These are phyloP conservation scores for Dillenia suffruticosa DNA, from an alignment of 164 flowering plant species.

Conservation along the genomic window DNA sequence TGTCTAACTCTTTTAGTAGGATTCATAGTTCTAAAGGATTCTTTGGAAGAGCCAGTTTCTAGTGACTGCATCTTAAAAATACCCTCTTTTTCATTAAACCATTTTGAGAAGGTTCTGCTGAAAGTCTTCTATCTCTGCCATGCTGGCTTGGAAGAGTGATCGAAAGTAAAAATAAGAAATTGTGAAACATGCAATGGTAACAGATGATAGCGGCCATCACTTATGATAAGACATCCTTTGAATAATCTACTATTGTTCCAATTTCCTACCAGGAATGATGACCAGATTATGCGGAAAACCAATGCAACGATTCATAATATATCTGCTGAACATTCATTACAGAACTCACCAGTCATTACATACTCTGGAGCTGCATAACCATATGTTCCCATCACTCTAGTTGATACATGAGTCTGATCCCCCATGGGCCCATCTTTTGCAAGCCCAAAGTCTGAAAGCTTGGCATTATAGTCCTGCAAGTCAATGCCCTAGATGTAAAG, in stretches of 20 bases:
- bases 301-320: neutral
- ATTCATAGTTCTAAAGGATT: too few species aligned
- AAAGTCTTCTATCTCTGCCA: too few species aligned
- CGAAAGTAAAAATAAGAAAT: too few species aligned
- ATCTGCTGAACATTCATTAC: neutral
- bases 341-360: slow-evolving; percentile 82
- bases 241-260: neutral
- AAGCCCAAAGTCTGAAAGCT: slow-evolving; percentile 95
- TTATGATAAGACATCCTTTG: neutral
- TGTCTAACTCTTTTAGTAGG: too few species aligned
- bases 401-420: slow-evolving; percentile 94
- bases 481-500: slow-evolving; percentile 7
- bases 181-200: neutral
- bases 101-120: too few species aligned
- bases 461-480: slow-evolving; percentile 77
- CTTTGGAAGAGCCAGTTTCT: too few species aligned
- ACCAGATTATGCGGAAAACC: too few species aligned
- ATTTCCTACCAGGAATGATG: too few species aligned
- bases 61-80: too few species aligned
- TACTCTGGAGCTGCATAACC: slow-evolving; percentile 98
- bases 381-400: slow-evolving; percentile 95
- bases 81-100: too few species aligned
- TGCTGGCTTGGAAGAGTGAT: too few species aligned
- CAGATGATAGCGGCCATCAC: neutral
- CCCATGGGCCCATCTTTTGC: slow-evolving; percentile 98